Percentiles rank a stretch among this genome's conserved stretches.
Evolutionary conservation across 805 yeast genomes (phyloP).

Genomic region (Gaillardinia entomophila): DNA sequence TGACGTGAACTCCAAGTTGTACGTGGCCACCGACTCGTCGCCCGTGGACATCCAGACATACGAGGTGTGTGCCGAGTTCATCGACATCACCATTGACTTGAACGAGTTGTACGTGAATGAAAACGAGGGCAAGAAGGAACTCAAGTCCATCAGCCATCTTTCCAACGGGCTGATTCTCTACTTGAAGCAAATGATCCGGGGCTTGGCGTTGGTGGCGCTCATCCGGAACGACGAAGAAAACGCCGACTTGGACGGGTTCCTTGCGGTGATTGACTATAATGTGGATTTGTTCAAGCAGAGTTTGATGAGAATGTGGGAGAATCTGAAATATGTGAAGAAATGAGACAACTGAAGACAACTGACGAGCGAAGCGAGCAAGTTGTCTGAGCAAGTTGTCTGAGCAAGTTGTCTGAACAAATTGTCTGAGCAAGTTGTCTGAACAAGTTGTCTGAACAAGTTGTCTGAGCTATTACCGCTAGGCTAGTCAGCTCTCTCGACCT

Average conservation of each 20-base stretch:
- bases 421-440: too few species aligned
- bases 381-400: too few species aligned
- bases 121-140: conserved; percentile 21
- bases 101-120: conserved; percentile 53
- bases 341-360: too few species aligned
- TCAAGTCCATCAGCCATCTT: conserved; percentile 67
- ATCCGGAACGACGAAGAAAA: conserved; percentile 58
- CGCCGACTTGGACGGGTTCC: conserved; percentile 29
- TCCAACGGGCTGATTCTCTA: conserved; percentile 82
- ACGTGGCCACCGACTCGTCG: conserved; percentile 92
- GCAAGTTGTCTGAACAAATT: too few species aligned
- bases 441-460: too few species aligned
- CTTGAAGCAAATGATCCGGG: conserved; percentile 87
- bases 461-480: too few species aligned
- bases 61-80: conserved; percentile 95
- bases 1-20: conserved; percentile 87
- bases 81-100: conserved; percentile 87
- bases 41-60: conserved; percentile 95
- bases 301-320: conserved; percentile 65
- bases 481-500: too few species aligned
- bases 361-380: too few species aligned
- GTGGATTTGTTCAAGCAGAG: conserved; percentile 75
- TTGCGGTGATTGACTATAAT: conserved; percentile 81
- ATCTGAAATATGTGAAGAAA: conserved; percentile 17
- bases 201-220: conserved; percentile 84